A percentile compares a stretch with the other conserved stretches of the same genome.
phyloP scores from a whole-genome alignment of 108 stramenopile species.

The Aurantiochytrium sp. region DNA sequence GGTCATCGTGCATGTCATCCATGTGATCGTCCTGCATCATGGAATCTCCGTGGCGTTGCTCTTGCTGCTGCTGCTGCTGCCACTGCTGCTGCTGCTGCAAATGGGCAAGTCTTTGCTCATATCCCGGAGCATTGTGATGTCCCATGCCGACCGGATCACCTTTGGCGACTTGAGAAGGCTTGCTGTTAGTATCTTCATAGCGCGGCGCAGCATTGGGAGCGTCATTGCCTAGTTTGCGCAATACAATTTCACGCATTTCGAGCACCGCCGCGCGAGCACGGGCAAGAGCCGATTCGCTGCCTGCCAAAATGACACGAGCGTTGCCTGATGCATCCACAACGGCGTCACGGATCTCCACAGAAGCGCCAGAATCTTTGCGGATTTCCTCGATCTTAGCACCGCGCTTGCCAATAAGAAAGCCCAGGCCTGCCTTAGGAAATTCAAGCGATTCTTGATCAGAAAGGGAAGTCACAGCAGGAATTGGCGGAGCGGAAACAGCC shows the following conservation, averaged over 20 bases:
- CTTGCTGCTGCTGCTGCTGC: background rate
- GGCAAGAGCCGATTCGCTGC: background rate
- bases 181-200: background rate
- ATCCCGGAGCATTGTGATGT: background rate
- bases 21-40: background rate
- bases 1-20: background rate
- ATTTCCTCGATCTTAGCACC: background rate
- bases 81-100: background rate
- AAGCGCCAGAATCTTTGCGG: background rate
- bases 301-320: background rate
- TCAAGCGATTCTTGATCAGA: background rate
- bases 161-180: background rate
- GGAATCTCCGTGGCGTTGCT: no score
- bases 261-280: background rate
- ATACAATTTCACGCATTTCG: background rate
- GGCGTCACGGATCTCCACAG: background rate
- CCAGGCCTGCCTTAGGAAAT: background rate
- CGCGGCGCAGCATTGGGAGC: background rate
- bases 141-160: background rate
- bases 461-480: no score
- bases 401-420: background rate
- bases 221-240: background rate
- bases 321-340: background rate
- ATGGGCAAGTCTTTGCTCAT: background rate
- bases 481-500: no score